phyloP scores from a whole-genome alignment of 176 grass and related monocot genomes.

The Sorghum bicolor region DNA sequence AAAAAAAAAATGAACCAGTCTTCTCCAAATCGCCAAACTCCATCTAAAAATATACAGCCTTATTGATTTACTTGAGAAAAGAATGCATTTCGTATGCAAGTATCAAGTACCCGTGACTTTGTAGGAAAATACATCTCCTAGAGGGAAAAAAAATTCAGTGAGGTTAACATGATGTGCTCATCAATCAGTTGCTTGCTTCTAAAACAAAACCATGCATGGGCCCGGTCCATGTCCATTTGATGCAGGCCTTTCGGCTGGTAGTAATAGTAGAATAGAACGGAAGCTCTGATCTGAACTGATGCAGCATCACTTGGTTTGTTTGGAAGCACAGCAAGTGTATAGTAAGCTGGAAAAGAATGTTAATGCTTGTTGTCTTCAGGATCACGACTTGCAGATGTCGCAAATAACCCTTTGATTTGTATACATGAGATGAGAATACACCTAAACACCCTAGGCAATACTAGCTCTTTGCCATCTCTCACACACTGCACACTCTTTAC shows the following conservation, averaged over 20 bases:
- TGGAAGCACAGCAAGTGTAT: background rate
- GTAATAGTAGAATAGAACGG: background rate
- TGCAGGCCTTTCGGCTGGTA: background rate
- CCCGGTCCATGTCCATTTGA: background rate
- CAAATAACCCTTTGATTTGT: background rate
- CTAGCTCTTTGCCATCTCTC: background rate
- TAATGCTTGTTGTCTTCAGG: background rate
- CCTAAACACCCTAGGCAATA: background rate
- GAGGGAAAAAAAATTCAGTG: background rate
- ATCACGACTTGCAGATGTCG: background rate
- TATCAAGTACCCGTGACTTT: background rate
- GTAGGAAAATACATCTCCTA: no score
- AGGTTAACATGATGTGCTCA: background rate
- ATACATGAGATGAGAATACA: background rate
- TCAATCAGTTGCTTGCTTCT: background rate
- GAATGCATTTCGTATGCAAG: background rate
- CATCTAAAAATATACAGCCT: background rate
- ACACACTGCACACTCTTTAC: background rate
- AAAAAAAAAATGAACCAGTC: background rate
- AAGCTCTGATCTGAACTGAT: background rate
- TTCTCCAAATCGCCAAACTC: background rate
- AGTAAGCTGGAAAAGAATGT: background rate
- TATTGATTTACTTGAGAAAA: background rate
- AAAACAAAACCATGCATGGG: conserved; percentile 2
- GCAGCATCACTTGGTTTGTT: background rate